Base-by-base conservation (phyloP, 441 rosid genomes). In the Adansonia grandidieri region DNA sequence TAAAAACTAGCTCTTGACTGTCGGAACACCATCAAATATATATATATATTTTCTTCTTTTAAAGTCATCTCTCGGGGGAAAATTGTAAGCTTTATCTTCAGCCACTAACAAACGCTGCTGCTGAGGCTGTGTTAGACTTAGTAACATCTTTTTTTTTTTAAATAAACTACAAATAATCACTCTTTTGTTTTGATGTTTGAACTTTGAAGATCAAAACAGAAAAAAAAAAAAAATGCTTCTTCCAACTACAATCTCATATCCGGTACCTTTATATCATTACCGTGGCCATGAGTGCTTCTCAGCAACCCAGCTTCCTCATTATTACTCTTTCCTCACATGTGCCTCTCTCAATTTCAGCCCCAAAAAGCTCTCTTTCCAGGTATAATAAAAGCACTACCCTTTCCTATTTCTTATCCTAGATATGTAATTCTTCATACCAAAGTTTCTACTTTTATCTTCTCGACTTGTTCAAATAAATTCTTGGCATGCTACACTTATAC, bases 221-320 rank as follows among this genome's bases (percentile, higher is more conserved):
- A 1, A 48, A 71, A 1, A 24, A 87, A 71, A 1, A 24, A 87
- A 68, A 60, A 91, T 90, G 96, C 81, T 88, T 76, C 86, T 88
- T 14, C 93, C 89, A 19, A 87, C 88, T 22, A 15, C 87, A 78
- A 82, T 83, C 67, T 83, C 89, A 24, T 71, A 90, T 78, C 89
- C 90, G 15, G 37, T 32, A 32, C 89, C 85, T 75, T 73, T 81
- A 37, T 89, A 78, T 40, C 89, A 79, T 32, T 32, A 50, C 74
- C 72, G 2, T 32, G 37, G 37, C 37, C 75, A 73, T 9, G 50
- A 58, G 64, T 62, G 62, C 71, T 80, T 82, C 78, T 51, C 71
- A 10, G 24, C 54, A 74, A 63, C 45, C 32, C 54, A 71, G 62
- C 61, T 17, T 42, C 70, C 67, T 17, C 85, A 79, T 20, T 82